Evolutionary conservation across 768 basidiomycete species (phyloP).

Genomic region (Boletus reticuloceps): DNA sequence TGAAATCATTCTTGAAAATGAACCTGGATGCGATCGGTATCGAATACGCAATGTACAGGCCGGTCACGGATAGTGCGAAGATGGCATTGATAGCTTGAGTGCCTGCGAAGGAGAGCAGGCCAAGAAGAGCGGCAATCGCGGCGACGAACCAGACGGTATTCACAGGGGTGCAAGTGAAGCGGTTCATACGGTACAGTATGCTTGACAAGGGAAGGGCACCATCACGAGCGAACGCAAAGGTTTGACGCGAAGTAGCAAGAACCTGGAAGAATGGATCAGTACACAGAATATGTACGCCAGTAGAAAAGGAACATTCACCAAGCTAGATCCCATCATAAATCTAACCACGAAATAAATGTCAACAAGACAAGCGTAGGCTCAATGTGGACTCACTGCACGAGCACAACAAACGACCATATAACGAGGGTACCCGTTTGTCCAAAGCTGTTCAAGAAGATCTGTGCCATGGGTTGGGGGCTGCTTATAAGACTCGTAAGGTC

Average conservation of each 20-base stretch:
- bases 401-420: constrained; percentile 53
- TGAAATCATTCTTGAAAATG: constrained; percentile 43
- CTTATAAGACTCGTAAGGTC: constrained; percentile 42
- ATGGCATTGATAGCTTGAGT: constrained; percentile 56
- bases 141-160: constrained; percentile 58
- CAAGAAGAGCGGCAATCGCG: constrained; percentile 41
- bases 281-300: neutral
- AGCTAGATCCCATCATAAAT: constrained; percentile 51
- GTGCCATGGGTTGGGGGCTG: constrained; percentile 48
- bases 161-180: constrained; percentile 50
- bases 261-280: constrained; percentile 29
- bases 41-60: constrained; percentile 44
- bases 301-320: constrained; percentile 27
- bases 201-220: constrained; percentile 59
- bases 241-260: constrained; percentile 53
- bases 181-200: constrained; percentile 54
- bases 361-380: neutral
- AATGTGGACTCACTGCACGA: constrained; percentile 40
- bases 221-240: constrained; percentile 58
- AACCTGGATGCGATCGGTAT: constrained; percentile 54
- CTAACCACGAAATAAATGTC: constrained; percentile 13
- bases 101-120: constrained; percentile 55
- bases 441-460: constrained; percentile 41
- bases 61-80: constrained; percentile 48
- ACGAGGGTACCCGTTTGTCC: constrained; percentile 43